Evolutionary conservation across 805 yeast genomes (phyloP).

Genomic region (Candida adriatica): DNA sequence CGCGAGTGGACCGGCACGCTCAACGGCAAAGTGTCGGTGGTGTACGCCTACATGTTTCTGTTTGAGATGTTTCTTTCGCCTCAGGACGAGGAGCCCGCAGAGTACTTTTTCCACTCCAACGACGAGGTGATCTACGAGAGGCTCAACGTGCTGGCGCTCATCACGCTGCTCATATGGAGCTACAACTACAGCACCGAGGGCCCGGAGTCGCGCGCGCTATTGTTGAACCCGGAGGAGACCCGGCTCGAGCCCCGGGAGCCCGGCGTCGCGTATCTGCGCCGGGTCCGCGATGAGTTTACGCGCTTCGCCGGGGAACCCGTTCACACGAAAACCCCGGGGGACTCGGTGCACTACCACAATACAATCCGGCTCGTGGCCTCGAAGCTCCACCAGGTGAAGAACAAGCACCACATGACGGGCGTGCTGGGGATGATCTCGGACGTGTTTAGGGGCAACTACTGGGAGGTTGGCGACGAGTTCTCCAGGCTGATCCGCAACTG

Average conservation of each 20-base stretch:
- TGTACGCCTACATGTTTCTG: slow-evolving; percentile 55
- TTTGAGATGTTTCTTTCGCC: slow-evolving; percentile 57
- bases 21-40: slow-evolving; percentile 45
- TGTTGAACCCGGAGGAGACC: slow-evolving; percentile 14
- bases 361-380: slow-evolving; percentile 35
- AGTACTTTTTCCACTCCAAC: slow-evolving; percentile 41
- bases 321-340: slow-evolving; percentile 25
- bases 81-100: slow-evolving; percentile 37
- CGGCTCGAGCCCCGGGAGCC: slow-evolving; percentile 34
- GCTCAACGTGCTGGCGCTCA: slow-evolving; percentile 28
- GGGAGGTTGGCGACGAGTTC: slow-evolving; percentile 54
- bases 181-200: slow-evolving; percentile 43
- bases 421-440: slow-evolving; percentile 39
- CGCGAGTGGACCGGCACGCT: slow-evolving; percentile 42
- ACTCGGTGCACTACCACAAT: slow-evolving; percentile 33
- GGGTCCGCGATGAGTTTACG: slow-evolving; percentile 39
- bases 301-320: slow-evolving; percentile 25
- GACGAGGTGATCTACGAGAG: slow-evolving; percentile 41
- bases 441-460: slow-evolving; percentile 35
- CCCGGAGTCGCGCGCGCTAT: slow-evolving; percentile 31
- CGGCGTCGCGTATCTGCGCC: slow-evolving; percentile 42
- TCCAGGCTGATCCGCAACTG: slow-evolving; percentile 47
- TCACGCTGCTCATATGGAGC: slow-evolving; percentile 39
- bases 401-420: slow-evolving; percentile 49
- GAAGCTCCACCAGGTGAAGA: slow-evolving; percentile 31